Evolutionary conservation across 129 eudicot species (phyloP).

Genomic region (Helianthus tuberosus): DNA sequence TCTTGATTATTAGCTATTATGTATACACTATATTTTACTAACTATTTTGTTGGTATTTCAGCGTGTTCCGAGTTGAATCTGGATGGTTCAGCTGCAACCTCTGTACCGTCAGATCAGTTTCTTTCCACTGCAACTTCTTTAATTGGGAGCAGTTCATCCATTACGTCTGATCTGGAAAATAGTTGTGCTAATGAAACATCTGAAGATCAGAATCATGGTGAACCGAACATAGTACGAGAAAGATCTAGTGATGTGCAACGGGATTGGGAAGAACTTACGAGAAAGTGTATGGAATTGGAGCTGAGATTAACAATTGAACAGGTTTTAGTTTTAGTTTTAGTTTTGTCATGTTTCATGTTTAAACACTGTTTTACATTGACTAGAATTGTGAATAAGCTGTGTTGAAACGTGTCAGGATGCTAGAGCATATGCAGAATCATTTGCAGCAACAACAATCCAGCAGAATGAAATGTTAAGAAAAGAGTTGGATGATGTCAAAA

Average conservation of each 20-base stretch:
- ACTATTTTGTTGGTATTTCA: conserved; percentile 39
- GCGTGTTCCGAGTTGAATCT: conserved; percentile 59
- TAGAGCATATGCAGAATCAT: conserved; percentile 45
- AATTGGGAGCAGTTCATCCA: conserved; percentile 34
- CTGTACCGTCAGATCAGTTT: conserved; percentile 38
- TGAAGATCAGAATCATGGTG: conserved; percentile 15
- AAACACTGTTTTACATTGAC: background rate
- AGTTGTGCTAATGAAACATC: background rate
- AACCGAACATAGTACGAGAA: conserved; percentile 45
- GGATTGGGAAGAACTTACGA: conserved; percentile 75
- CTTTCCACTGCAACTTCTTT: conserved; percentile 33
- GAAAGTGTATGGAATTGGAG: conserved; percentile 61
- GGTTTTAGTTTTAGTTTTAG: conserved; percentile 38
- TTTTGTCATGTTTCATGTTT: background rate
- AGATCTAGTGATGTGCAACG: conserved; percentile 49
- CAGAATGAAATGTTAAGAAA: conserved; percentile 55
- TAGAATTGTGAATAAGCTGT: conserved; percentile 9
- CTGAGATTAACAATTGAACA: conserved; percentile 60
- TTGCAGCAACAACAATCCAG: conserved; percentile 36
- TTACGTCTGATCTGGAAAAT: conserved; percentile 41
- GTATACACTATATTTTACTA: background rate
- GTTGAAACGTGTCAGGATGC: conserved; percentile 50
- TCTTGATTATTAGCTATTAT: background rate
- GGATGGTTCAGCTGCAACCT: conserved; percentile 32
- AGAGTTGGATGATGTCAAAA: conserved; percentile 55